A percentile compares a stretch with the other conserved stretches of the same genome.
Evolutionary conservation across 164 flowering plant species (phyloP).

Genomic region (Santalum album): DNA sequence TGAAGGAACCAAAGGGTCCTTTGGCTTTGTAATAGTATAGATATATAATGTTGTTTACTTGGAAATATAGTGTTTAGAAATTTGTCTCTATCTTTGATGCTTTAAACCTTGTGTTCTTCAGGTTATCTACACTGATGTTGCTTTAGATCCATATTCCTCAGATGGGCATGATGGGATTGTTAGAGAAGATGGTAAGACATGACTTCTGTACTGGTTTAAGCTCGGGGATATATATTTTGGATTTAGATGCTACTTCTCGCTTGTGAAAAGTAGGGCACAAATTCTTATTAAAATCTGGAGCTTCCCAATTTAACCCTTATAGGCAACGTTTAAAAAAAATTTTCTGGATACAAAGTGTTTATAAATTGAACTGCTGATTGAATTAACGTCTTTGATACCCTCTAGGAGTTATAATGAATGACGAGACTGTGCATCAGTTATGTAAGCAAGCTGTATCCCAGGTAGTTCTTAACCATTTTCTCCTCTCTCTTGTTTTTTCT

Average conservation of each 20-base stretch:
- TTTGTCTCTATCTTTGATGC: conserved; percentile 1
- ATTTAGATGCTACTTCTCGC: not conserved
- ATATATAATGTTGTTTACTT: too few relatives aligned
- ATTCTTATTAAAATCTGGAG: not conserved
- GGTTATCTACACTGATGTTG: conserved; percentile 97
- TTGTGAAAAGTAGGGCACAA: not conserved
- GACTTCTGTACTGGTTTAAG: not conserved
- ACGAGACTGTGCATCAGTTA: conserved; percentile 90
- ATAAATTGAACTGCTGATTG: conserved; percentile 7
- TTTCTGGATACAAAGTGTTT: too few relatives aligned
- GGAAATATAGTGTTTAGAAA: not conserved
- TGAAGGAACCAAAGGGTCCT: too few relatives aligned
- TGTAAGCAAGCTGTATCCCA: conserved; percentile 95
- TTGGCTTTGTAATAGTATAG: too few relatives aligned
- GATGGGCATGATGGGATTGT: conserved; percentile 99
- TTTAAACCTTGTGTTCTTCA: conserved; percentile 19
- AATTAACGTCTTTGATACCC: conserved; percentile 4
- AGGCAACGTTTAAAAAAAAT: too few relatives aligned
- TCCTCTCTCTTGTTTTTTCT: too few relatives aligned
- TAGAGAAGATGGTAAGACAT: conserved; percentile 84
- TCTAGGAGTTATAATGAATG: conserved; percentile 95
- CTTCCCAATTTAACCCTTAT: too few relatives aligned
- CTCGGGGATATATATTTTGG: not conserved
- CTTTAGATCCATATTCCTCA: conserved; percentile 90
- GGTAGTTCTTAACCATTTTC: conserved; percentile 28